Base-by-base conservation (phyloP, 345 rosid species). In the Citrus reticulata region DNA sequence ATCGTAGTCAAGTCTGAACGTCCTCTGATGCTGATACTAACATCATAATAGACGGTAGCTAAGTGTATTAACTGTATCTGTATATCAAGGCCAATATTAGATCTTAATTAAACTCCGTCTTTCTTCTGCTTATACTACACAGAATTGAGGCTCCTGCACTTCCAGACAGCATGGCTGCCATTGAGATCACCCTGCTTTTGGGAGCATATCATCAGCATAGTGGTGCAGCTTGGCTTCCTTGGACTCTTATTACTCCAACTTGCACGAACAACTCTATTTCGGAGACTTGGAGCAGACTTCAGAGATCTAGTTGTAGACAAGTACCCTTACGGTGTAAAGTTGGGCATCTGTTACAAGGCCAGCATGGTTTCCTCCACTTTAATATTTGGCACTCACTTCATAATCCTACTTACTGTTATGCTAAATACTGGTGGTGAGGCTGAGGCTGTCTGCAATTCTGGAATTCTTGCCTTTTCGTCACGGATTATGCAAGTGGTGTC, bases 181-280 rank as follows among this genome's bases (percentile, higher is more conserved):
- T 80, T 65, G 55, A 65, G 83, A 54, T 89, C 87, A 2, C 83
- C 80, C 20, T 92, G 97, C 77, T 76, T 90, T 80, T 76, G 86
- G 86, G 97, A 91, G 90, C 82, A 87, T 30, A 71, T 88, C 77
- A 68, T 89, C 77, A 88, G 79, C 90, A 72, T 90, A 61, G 69
- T 55, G 60, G 17, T 90, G 55, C 93, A 84, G 74, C 83, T 89
- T 63, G 84, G 83, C 22, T 92, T 91, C 82, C 71, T 89, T 16
- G 92, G 79, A 64, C 80, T 90, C 82, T 57, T 89, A 22, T 19
- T 90, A 9, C 55, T 85, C 59, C 83, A 74, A 65, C 66, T 81
- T 39, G 73, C 79, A 77, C 68, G 46, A 42, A 86, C 79, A 80
- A 49, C 76, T 65, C 27, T 80, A 32, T 46, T 86, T 58, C 65